Conservation (phyloP, 805 yeast genomes). For the Yarrowia keelungensis region DNA sequence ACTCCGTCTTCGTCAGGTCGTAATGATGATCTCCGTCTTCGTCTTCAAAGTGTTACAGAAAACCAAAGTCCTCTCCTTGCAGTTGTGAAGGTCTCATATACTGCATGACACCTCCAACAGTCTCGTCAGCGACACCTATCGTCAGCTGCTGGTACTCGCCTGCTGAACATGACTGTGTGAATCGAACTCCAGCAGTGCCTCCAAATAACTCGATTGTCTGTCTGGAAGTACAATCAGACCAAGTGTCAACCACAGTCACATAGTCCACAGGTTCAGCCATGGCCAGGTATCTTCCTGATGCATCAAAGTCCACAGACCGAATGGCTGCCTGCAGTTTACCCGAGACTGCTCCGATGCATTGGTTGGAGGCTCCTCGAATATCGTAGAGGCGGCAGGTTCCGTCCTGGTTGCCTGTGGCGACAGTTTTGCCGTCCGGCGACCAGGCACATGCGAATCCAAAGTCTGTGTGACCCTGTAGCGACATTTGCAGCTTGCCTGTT, state of each 20-base stretch:
- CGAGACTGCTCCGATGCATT: conserved; percentile 35
- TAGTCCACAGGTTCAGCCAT: conserved; percentile 69
- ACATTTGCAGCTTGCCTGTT: conserved; percentile 40
- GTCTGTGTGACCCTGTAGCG: conserved; percentile 59
- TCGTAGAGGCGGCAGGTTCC: conserved; percentile 64
- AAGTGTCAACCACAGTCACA: conserved; percentile 57
- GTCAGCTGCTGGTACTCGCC: conserved; percentile 58
- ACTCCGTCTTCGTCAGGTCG: not conserved
- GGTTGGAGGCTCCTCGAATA: conserved; percentile 49
- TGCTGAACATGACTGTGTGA: conserved; percentile 53
- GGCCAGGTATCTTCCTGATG: conserved; percentile 55
- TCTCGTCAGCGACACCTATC: conserved; percentile 62
- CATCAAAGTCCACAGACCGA: conserved; percentile 60
- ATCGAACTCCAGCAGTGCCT: conserved; percentile 62
- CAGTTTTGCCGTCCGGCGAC: conserved; percentile 50
- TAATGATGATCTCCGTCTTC: not conserved
- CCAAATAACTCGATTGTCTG: conserved; percentile 65
- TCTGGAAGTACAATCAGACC: conserved; percentile 43
- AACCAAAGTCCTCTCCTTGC: conserved; percentile 28
- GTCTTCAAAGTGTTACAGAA: not conserved
- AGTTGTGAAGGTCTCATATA: conserved; percentile 45
- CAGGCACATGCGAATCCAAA: conserved; percentile 68
- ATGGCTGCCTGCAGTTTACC: conserved; percentile 56
- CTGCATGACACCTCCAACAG: conserved; percentile 64
- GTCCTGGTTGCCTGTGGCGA: conserved; percentile 69